Conservation (phyloP, 2,329 filamentous ascomycete species). For the Rhynchosporium agropyri region DNA sequence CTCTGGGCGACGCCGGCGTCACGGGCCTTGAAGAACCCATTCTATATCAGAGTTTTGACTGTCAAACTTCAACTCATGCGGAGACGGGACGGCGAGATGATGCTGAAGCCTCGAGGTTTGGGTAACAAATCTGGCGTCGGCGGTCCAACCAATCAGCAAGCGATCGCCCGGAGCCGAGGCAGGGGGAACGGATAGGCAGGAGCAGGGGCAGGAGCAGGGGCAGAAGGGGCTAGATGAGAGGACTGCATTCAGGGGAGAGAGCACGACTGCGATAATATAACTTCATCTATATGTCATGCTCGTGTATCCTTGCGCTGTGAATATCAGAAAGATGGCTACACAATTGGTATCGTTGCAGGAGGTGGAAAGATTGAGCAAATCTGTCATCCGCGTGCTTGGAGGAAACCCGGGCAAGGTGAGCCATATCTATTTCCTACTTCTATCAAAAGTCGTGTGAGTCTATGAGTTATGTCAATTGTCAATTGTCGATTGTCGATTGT, state of each 20-base stretch:
- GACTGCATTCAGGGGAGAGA: not conserved
- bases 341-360: conserved; percentile 56
- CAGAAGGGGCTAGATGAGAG: not conserved
- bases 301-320: not conserved
- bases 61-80: not conserved
- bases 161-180: not conserved
- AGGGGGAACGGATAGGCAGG: not conserved
- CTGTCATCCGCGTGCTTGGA: conserved; percentile 81
- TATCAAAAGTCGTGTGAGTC: too few species aligned
- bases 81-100: not conserved
- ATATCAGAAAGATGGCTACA: conserved; percentile 38
- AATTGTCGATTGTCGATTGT: too few species aligned
- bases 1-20: conserved; percentile 39
- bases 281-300: conserved; percentile 2
- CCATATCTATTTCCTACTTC: not conserved
- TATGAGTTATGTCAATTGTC: too few species aligned
- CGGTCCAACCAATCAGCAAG: conserved; percentile 1
- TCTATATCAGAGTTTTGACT: conserved; percentile 10
- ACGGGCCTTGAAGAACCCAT: conserved; percentile 40
- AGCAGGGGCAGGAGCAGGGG: not conserved
- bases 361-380: conserved; percentile 75
- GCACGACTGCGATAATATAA: not conserved
- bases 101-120: conserved; percentile 11
- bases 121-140: conserved; percentile 6
- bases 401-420: conserved; percentile 84